phyloP scores from a whole-genome alignment of 305 asterid species.

The Fraxinus sp. region DNA sequence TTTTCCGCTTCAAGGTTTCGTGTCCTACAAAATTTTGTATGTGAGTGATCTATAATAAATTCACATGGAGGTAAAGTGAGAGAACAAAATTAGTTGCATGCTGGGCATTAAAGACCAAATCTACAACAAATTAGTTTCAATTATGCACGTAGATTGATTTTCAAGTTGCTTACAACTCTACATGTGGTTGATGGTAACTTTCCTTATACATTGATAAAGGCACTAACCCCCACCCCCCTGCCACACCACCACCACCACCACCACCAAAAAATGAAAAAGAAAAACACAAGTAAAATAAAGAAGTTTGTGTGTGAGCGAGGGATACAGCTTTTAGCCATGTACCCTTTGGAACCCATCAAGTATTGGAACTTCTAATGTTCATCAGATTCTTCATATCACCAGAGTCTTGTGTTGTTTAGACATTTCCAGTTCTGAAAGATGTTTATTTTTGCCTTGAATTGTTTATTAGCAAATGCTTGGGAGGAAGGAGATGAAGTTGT shows the following conservation, averaged over 20 bases:
- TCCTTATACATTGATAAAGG: not conserved
- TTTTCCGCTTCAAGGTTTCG: not conserved
- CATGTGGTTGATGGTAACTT: not conserved
- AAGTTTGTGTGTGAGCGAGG: not conserved
- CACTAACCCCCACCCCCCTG: not conserved
- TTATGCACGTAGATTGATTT: not conserved
- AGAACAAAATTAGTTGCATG: not conserved
- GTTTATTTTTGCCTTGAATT: not conserved
- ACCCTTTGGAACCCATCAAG: not conserved
- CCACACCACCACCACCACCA: not conserved
- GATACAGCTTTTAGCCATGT: not conserved
- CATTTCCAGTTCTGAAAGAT: not conserved
- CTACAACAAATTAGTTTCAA: slow-evolving; percentile 45
- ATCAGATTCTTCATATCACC: not conserved
- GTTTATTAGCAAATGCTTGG: slow-evolving; percentile 88
- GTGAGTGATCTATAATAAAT: not conserved
- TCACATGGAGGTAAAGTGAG: not conserved
- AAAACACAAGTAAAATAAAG: not conserved
- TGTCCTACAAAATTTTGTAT: not conserved
- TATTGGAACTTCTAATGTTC: not conserved
- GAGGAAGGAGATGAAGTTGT: slow-evolving; percentile 98
- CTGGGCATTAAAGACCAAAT: slow-evolving; percentile 34
- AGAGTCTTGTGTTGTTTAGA: not conserved
- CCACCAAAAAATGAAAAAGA: not conserved
- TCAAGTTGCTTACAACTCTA: not conserved